Evolutionary conservation across 306 rosid genomes (phyloP).

Genomic region (Urtica urens): DNA sequence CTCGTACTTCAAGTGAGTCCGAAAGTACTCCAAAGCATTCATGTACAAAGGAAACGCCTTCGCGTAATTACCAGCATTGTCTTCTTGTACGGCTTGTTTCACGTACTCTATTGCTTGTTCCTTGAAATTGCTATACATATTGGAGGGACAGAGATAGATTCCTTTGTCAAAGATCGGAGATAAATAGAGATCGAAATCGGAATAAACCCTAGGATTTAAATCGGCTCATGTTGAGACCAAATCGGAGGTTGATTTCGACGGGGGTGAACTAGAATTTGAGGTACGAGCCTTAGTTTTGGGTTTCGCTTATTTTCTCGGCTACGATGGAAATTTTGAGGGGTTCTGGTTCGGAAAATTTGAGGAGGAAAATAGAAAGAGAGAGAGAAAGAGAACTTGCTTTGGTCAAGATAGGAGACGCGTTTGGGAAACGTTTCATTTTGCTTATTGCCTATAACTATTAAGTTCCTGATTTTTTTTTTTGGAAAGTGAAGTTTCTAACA

Average conservation of each 20-base stretch:
- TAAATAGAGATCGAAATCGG: slow-evolving; percentile 10
- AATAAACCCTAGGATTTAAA: slow-evolving; percentile 29
- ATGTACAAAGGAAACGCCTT: slow-evolving; percentile 91
- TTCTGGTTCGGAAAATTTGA: background rate
- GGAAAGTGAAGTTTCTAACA: no score
- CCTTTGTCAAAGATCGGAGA: slow-evolving; percentile 16
- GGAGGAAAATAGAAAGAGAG: background rate
- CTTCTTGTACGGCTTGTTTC: slow-evolving; percentile 93
- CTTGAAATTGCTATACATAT: slow-evolving; percentile 97
- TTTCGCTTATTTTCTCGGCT: background rate
- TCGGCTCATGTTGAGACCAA: background rate
- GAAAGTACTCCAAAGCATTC: slow-evolving; percentile 95
- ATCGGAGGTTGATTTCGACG: background rate
- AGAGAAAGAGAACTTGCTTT: background rate
- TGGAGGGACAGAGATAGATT: no score
- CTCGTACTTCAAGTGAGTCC: slow-evolving; percentile 91
- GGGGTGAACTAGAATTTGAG: background rate
- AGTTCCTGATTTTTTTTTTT: no score
- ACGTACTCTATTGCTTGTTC: slow-evolving; percentile 98
- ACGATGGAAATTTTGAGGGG: background rate
- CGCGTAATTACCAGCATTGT: slow-evolving; percentile 83
- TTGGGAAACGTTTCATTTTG: background rate
- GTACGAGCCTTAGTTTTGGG: background rate
- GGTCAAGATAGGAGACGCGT: slow-evolving; percentile 16
- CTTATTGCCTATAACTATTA: no score